A percentile compares a stretch with the other conserved stretches of the same genome.
These are phyloP conservation scores for Entamoeba histolytica DNA, from an alignment of 208 protist genomes.

Conservation along the genomic window DNA sequence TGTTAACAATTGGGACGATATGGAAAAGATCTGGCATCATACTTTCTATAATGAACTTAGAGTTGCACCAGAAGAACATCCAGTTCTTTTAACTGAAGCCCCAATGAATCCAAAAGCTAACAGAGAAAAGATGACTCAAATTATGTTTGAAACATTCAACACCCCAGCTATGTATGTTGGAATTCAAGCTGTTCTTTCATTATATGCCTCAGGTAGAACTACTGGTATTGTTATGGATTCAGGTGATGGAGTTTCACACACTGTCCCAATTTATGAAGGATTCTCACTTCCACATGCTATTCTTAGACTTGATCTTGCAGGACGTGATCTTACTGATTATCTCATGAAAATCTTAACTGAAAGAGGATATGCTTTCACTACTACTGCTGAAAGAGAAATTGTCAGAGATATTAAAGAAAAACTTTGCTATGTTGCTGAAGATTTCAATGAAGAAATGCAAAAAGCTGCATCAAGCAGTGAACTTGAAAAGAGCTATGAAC, in stretches of 20 bases:
- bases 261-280: constrained; percentile 66
- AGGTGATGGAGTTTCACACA: constrained; percentile 66
- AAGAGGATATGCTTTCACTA: constrained; percentile 34
- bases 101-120: no score
- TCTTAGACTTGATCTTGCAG: constrained; percentile 43
- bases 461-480: constrained; percentile 20
- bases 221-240: constrained; percentile 68
- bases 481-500: constrained; percentile 40
- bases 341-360: constrained; percentile 40
- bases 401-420: constrained; percentile 56
- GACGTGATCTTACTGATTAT: constrained; percentile 50
- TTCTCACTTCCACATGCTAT: constrained; percentile 48
- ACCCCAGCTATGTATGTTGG: no score
- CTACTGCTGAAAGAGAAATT: constrained; percentile 47
- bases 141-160: no score
- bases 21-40: constrained; percentile 40
- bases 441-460: constrained; percentile 79
- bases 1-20: constrained; percentile 20
- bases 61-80: no score
- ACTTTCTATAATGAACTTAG: no score
- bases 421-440: constrained; percentile 46
- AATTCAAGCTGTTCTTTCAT: no score
- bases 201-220: no score
- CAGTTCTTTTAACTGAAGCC: no score
- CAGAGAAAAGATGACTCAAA: no score